Evolutionary conservation across 1,284 basidiomycete genomes (phyloP), one percentile per base, ranked within the genome.

Genomic region (Cryptococcus amylolentus): DNA sequence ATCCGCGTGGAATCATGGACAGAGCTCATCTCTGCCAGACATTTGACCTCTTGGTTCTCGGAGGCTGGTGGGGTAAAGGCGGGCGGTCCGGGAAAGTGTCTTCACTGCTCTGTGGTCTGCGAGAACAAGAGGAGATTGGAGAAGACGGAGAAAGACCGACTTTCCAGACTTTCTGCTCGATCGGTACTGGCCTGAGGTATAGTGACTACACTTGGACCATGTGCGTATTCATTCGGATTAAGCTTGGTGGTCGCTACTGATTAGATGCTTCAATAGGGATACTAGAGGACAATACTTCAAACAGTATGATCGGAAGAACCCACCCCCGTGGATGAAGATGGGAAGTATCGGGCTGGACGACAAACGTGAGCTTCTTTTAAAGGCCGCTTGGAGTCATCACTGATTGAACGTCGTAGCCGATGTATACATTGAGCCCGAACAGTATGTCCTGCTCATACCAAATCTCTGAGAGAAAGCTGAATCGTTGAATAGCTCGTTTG

Each of bases 11-110:
- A 13, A 35, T 47, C 7, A 8, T 12, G 9, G 27, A 4, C 9
- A 18, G 23, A 49, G 52, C 57, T 58, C 52, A 63, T 49, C 9
- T 23, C 27, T n/a, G 40, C 10, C 18, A 94, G 77, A 92, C 89
- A 0, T 85, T 92, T 3, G 93, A 95, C 62, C 83, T 94, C 0
- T 77, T 95, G 2, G 90, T 97, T 28, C 85, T 96, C 27, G 89
- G 78, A 31, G 78, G 76, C 5, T 80, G 76, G 71, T 80, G 76
- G 75, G 79, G 79, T 2, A 70, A 73, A 52, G 79, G 80, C 8
- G 70, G 70, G 0, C 66, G 80, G 1, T 77, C 76, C 1, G 80
- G 80, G 3, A 73, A 73, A 49, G 70, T 79, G 27, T 77, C 78
- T 0, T 77, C 75, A 45, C 69, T 80, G 42, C 62, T 81, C 1